These are phyloP conservation scores for Debaryomyces prosopidis DNA, from an alignment of 805 yeast genomes.

Conservation along the genomic window DNA sequence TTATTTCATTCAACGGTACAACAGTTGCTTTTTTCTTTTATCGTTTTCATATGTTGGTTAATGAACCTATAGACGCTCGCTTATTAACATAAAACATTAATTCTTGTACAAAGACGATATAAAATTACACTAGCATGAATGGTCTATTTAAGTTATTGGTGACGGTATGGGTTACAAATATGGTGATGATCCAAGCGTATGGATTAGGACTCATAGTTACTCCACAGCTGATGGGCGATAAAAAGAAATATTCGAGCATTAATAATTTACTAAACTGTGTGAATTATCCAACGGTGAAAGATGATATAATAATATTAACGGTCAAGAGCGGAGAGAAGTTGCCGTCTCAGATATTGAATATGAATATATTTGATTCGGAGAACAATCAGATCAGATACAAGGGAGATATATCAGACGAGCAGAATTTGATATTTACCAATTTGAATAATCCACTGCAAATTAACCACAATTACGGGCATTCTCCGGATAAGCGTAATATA, in stretches of 20 bases:
- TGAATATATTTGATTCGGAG: conserved; percentile 38
- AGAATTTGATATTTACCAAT: conserved; percentile 36
- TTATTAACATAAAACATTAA: too few relatives aligned
- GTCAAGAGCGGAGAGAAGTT: conserved; percentile 30
- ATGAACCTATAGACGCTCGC: too few relatives aligned
- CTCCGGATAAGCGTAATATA: conserved; percentile 7
- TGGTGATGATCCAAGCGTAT: conserved; percentile 6
- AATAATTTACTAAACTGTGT: conserved; percentile 35
- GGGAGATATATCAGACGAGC: conserved; percentile 29
- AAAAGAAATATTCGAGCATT: conserved; percentile 26
- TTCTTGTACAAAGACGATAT: too few relatives aligned
- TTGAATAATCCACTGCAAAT: conserved; percentile 24
- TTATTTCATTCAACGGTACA: too few relatives aligned
- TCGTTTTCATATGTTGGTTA: too few relatives aligned
- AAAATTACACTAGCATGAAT: too few relatives aligned
- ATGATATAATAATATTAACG: conserved; percentile 37
- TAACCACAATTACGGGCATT: conserved; percentile 5
- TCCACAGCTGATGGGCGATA: conserved; percentile 33
- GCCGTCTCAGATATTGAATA: conserved; percentile 34
- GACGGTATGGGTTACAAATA: too few relatives aligned
- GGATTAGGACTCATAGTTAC: conserved; percentile 37
- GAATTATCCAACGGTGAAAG: conserved; percentile 33
- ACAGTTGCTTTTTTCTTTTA: too few relatives aligned
- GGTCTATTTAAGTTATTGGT: too few relatives aligned
- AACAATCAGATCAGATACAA: conserved; percentile 34